Conservation (phyloP, 2,329 filamentous ascomycete genomes). For the Leptographium procerum region DNA sequence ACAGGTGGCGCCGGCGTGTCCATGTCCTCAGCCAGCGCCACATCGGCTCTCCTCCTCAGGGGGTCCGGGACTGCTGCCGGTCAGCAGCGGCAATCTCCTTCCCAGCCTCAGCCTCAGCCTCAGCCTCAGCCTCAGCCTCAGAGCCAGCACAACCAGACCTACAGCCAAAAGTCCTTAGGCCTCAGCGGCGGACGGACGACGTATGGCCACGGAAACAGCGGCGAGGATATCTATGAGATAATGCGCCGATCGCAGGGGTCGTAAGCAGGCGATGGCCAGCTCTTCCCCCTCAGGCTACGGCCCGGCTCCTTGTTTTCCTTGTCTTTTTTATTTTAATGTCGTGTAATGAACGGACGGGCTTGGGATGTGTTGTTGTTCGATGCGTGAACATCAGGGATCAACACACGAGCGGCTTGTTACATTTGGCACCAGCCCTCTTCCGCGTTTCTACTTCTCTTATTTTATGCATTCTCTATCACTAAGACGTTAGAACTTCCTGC, state of each 20-base stretch:
- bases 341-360: no score
- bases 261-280: neutral
- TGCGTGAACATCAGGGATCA: no score
- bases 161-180: neutral
- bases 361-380: no score
- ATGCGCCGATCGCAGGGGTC: neutral
- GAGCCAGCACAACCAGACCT: neutral
- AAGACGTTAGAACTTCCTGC: no score
- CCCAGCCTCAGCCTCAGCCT: constrained; percentile 3
- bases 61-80: neutral
- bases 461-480: no score
- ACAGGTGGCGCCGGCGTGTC: neutral
- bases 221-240: neutral
- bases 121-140: neutral
- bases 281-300: neutral
- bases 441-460: no score
- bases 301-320: no score
- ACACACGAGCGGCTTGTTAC: no score
- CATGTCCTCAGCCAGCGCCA: neutral
- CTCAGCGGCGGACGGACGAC: neutral
- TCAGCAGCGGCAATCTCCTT: neutral
- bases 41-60: neutral
- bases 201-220: constrained; percentile 11
- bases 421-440: no score
- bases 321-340: no score